Conservation (phyloP, 2,329 filamentous ascomycete species). For the Xylariaceae sp. region DNA sequence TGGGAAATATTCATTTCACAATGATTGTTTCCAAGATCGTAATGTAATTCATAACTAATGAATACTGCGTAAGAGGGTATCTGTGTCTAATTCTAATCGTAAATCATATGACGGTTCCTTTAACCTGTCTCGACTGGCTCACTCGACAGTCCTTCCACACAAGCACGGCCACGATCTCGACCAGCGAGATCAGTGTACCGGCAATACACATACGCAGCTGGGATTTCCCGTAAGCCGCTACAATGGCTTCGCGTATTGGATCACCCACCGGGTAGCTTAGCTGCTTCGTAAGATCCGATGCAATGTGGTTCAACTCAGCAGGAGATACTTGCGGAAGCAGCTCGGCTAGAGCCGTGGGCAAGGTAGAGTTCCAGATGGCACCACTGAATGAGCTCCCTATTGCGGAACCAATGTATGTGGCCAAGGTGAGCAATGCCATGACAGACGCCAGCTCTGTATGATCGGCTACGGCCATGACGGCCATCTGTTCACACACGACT, state of each 20-base stretch:
- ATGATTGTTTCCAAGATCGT: no score
- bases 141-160: conserved; percentile 30
- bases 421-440: conserved; percentile 38
- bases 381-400: conserved; percentile 40
- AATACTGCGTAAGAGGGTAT: no score
- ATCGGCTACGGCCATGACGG: conserved; percentile 51
- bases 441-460: conserved; percentile 50
- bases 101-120: conserved; percentile 27
- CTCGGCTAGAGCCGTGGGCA: conserved; percentile 23
- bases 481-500: conserved; percentile 52
- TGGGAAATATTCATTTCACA: no score
- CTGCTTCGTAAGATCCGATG: conserved; percentile 29
- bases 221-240: conserved; percentile 30
- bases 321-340: conserved; percentile 22
- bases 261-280: conserved; percentile 30
- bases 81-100: neutral
- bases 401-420: conserved; percentile 31
- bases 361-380: conserved; percentile 39
- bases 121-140: conserved; percentile 28
- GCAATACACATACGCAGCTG: conserved; percentile 34
- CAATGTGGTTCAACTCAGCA: conserved; percentile 23
- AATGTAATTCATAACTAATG: no score
- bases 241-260: conserved; percentile 29
- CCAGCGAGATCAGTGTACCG: conserved; percentile 23
- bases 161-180: conserved; percentile 26